Base-by-base conservation (phyloP, 495 filamentous ascomycete genomes). In the Talaromyces nanjingensis region DNA sequence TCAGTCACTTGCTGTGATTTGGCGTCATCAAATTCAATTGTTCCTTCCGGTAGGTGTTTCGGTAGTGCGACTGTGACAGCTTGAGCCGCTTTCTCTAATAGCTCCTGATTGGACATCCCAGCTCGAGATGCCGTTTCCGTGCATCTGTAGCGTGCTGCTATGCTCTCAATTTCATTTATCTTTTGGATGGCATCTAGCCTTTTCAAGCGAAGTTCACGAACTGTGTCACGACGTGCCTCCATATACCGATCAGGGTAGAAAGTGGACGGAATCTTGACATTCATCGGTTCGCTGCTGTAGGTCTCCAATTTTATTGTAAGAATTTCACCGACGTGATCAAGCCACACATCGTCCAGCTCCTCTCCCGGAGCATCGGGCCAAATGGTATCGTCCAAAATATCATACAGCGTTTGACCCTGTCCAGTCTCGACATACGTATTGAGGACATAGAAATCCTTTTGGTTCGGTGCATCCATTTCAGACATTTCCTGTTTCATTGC, bases 171-270 rank as follows among this genome's bases (percentile, higher is more conserved):
- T 33, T 73, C 69, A 29, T 74, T 66, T 14, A 85, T 71, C 33
- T 79, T 73, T 29, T 77, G 69, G 20, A 71, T 69, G 4, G 77
- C 72, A 24, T 74, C 65, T 8, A 76, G 71, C 67, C 74, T 74
- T 53, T 73, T 72, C 6, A 68, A 59, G 14, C 79, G 76, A 63
- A 85, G 77, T n/a, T 81, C 81, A 57, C 73, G 79, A 20, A 86
- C 75, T 63, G 81, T 68, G 2, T 86, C 77, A 65, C 79, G 79
- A 64, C 82, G 83, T 37, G 73, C 75, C 60, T 84, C 80, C 64
- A 92, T 72, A 72, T 96, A 97, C 39, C 91, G 82, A 71, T 96
- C 92, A 7, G 87, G 81, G 68, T 93, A 96, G 67, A 92, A 86
- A 0, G 84, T 79, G 16, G 83, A 75, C 33, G 91, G 91, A 20